Percentiles rank a stretch among this genome's conserved stretches.
phyloP scores from a whole-genome alignment of 148 eudicot genomes.

The Hydrangea macrophylla region DNA sequence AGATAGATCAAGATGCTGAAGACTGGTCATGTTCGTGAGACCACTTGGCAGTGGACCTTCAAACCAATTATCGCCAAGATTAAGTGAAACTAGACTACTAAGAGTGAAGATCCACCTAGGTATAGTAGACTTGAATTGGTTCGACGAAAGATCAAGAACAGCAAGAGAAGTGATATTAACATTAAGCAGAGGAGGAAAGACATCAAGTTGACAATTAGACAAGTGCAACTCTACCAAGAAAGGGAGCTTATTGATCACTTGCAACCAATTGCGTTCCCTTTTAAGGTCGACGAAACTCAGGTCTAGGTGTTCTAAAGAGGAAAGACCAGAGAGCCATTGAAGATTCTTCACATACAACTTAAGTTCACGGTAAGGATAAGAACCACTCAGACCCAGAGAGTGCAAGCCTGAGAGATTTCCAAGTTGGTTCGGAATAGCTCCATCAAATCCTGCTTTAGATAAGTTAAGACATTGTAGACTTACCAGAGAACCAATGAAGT shows the following conservation, averaged over 20 bases:
- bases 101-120: slow-evolving; percentile 1
- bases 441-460: no score
- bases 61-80: background rate
- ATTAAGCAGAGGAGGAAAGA: background rate
- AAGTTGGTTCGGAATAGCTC: no score
- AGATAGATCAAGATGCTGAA: no score
- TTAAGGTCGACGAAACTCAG: background rate
- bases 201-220: background rate
- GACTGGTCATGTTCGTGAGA: no score
- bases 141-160: background rate
- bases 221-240: background rate
- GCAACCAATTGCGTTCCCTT: background rate
- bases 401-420: no score
- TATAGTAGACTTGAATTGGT: background rate
- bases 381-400: no score
- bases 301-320: background rate
- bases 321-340: slow-evolving; percentile 3
- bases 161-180: background rate
- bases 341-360: background rate
- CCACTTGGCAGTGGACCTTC: background rate
- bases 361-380: no score
- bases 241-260: background rate
- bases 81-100: no score
- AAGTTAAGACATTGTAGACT: background rate
- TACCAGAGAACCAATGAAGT: background rate